Base-by-base conservation (phyloP, 805 yeast genomes). In the Saccharomycopsis sp. region DNA sequence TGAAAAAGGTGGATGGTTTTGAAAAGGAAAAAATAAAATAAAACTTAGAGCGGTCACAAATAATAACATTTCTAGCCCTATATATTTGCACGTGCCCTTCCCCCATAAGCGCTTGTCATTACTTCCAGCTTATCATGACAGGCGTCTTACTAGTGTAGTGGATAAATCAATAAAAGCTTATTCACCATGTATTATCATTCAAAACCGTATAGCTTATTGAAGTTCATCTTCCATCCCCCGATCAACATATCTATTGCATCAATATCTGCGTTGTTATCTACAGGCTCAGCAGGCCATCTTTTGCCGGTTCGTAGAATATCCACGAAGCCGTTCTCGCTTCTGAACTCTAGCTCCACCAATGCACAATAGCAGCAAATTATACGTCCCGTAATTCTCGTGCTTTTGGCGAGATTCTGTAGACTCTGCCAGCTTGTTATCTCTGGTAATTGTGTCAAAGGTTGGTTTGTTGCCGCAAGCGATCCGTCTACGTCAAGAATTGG, bases 331-430 rank as follows among this genome's bases (percentile, higher is more conserved):
- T 52, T 53, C 19, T 55, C 59, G 7, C 41, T 41, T 54, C 68
- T 61, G 49, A 61, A 50, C 19, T 52, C 57, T 38, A 63, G 61
- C 54, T 74, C 77, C 49, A 68, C 67, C n/a, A 58, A 57, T 1
- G 68, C 73, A 63, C 76, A 74, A 47, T 73, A 56, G 15, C 70
- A 67, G 61, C 75, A 71, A 3, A 72, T 58, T 8, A 70, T 71
- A 49, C 75, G 66, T 3, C 73, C 74, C 2, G 76, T 73, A 5
- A 74, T 67, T 8, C 61, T 60, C 17, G 67, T 66, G 1, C 66
- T 61, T 47, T 68, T 63, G 2, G 68, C 66, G 47, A 70, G 56
- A 1, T 62, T 63, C 17, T 67, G 59, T 2, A 73, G 24, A 3
- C 64, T 63, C 22, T 67, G 69, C 19, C 72, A 55, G 15, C 55